These are phyloP conservation scores for Ampelocalamus luodianensis DNA, from an alignment of 176 grass and related monocot species.

Conservation along the genomic window DNA sequence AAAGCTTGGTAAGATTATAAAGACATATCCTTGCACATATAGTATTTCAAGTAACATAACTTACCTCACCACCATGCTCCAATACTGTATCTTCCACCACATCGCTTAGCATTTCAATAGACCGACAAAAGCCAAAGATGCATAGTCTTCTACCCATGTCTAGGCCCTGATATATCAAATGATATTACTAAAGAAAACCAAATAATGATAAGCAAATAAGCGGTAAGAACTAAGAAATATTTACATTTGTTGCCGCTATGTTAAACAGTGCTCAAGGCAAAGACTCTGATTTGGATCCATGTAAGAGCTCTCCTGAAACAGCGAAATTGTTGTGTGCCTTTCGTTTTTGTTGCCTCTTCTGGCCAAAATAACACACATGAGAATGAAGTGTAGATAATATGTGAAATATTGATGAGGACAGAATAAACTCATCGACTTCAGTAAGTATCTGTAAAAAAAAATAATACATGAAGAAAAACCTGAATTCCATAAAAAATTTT, in stretches of 20 bases:
- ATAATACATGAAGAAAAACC: neutral
- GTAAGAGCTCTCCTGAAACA: constrained; percentile 89
- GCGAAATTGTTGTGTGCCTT: constrained; percentile 41
- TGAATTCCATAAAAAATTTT: neutral
- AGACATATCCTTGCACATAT: neutral
- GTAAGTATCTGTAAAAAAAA: neutral
- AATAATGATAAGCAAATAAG: constrained; percentile 2
- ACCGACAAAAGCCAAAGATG: constrained; percentile 93
- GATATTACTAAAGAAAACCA: constrained; percentile 30
- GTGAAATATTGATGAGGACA: neutral
- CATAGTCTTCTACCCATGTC: constrained; percentile 96
- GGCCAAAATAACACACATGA: constrained; percentile 33
- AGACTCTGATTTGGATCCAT: constrained; percentile 92
- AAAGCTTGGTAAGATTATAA: neutral
- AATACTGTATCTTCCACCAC: constrained; percentile 92
- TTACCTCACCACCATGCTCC: constrained; percentile 96
- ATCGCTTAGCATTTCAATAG: constrained; percentile 96
- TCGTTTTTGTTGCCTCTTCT: constrained; percentile 73
- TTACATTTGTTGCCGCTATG: constrained; percentile 95
- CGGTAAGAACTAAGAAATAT: constrained; percentile 24
- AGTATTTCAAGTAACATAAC: neutral
- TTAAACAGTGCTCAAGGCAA: constrained; percentile 95
- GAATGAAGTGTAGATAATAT: constrained; percentile 1
- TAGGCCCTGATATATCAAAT: constrained; percentile 61
- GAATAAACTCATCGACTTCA: constrained; percentile 10